Base-by-base conservation (phyloP, 2,329 filamentous ascomycete genomes). In the Geosmithia morbida region DNA sequence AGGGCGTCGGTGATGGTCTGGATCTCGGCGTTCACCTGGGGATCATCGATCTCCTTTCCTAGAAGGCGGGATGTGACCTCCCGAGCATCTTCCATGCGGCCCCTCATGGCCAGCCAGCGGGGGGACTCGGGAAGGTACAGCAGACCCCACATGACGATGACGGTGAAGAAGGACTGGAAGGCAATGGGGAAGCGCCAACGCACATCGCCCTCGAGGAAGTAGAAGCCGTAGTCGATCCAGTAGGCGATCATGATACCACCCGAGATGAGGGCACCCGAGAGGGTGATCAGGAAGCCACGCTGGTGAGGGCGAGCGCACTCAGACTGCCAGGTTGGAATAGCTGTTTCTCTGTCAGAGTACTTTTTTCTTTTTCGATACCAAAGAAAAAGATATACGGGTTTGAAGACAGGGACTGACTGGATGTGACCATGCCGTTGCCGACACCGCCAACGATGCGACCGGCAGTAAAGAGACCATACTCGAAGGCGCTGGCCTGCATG, bases 61-160 rank as follows among this genome's bases (percentile, higher is more conserved):
- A 61, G 51, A 0, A 61, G 52, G 2, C 58, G 53, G 6, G 49
- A 48, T 8, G 55, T 57, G 5, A 58, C 55, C 2, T 52, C 48
- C 4, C 53, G 52, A 5, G 59, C 56, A 18, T 61, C 58, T 1
- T 51, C 48, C 42, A 53, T 53, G 33, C 55, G 59, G 7, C 63
- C 64, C 29, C 67, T 60, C 19, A 68, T 62, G n/a, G 70, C 61
- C 10, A 67, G 60, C 63, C 66, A 71, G 59, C 68, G 71, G 2
- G 70, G 70, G 2, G 65, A 68, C 45, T 61, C 58, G 17, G 58
- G 59, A 5, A 79, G 67, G 56, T 78, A 75, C 10, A 70, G 65
- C 57, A 80, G 67, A 7, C 70, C 74, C 33, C 70, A 49, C 56
- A 77, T 73, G 48, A 81, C 69, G 46, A 77, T 48, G 46, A 58